Evolutionary conservation across 257 asterid species (phyloP).

Genomic region (Pogostemon cablin): DNA sequence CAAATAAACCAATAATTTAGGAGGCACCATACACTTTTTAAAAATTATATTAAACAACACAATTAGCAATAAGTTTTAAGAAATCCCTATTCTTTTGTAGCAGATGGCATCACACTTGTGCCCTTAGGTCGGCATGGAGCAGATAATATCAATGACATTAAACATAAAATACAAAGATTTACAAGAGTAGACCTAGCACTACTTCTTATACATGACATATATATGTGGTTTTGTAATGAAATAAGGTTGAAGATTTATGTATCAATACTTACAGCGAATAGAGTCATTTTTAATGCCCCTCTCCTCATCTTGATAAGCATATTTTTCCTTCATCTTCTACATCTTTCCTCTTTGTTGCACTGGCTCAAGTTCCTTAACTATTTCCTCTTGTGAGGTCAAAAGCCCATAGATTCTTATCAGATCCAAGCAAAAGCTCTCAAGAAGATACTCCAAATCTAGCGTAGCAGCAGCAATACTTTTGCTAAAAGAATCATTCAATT

Average conservation of each 20-base stretch:
- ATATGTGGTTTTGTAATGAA: slow-evolving; percentile 4
- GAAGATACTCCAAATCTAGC: slow-evolving; percentile 77
- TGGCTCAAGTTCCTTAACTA: slow-evolving; percentile 44
- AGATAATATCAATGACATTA: slow-evolving; percentile 17
- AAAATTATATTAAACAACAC: slow-evolving; percentile 17
- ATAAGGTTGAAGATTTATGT: slow-evolving; percentile 3
- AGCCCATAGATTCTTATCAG: slow-evolving; percentile 60
- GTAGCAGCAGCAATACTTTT: slow-evolving; percentile 42
- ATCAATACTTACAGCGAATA: slow-evolving; percentile 70
- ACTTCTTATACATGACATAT: not conserved
- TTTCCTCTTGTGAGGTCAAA: slow-evolving; percentile 50
- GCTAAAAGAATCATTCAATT: slow-evolving; percentile 43
- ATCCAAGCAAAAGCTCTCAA: slow-evolving; percentile 93
- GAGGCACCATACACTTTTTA: slow-evolving; percentile 20
- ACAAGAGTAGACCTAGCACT: slow-evolving; percentile 18
- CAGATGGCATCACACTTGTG: slow-evolving; percentile 7
- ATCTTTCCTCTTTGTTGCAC: slow-evolving; percentile 73
- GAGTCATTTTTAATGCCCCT: slow-evolving; percentile 75
- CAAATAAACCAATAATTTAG: slow-evolving; percentile 26
- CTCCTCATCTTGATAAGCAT: slow-evolving; percentile 98
- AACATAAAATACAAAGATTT: slow-evolving; percentile 12
- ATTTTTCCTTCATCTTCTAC: slow-evolving; percentile 95
- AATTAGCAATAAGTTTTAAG: not conserved
- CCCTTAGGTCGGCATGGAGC: slow-evolving; percentile 2
- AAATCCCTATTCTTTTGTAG: not conserved